A percentile compares a stretch with the other conserved stretches of the same genome.
Evolutionary conservation across 768 basidiomycete genomes (phyloP).

Genomic region (Tylopilus sp.): DNA sequence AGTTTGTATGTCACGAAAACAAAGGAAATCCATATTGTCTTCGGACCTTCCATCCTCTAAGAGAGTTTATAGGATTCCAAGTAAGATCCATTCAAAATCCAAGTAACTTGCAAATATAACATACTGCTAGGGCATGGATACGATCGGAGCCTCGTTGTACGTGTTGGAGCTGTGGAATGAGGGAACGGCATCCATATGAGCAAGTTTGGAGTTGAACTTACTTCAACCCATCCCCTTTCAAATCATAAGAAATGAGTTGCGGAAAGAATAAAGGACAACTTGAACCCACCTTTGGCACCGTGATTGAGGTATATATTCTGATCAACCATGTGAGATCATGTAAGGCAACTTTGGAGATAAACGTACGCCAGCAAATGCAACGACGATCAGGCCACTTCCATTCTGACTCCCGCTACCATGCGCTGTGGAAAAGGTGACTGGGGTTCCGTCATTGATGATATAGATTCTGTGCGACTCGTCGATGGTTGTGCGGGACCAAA

Average conservation of each 20-base stretch:
- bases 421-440: background rate
- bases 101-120: no score
- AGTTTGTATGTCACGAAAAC: no score
- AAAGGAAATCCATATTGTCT: no score
- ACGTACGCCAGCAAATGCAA: background rate
- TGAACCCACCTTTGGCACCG: background rate
- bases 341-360: background rate
- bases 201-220: background rate
- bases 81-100: no score
- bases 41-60: no score
- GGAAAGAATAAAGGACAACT: background rate
- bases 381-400: background rate
- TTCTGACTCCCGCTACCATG: background rate
- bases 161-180: background rate
- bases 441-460: background rate
- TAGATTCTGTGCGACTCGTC: background rate
- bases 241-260: background rate
- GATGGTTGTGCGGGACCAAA: background rate
- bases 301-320: background rate
- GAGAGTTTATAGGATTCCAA: no score
- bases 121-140: background rate
- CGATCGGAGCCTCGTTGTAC: background rate
- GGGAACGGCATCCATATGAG: background rate
- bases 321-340: background rate
- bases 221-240: background rate